Percentiles rank a stretch among this genome's conserved stretches.
phyloP scores from a whole-genome alignment of 495 filamentous ascomycete species.

The Aspergillus heteromorphus region DNA sequence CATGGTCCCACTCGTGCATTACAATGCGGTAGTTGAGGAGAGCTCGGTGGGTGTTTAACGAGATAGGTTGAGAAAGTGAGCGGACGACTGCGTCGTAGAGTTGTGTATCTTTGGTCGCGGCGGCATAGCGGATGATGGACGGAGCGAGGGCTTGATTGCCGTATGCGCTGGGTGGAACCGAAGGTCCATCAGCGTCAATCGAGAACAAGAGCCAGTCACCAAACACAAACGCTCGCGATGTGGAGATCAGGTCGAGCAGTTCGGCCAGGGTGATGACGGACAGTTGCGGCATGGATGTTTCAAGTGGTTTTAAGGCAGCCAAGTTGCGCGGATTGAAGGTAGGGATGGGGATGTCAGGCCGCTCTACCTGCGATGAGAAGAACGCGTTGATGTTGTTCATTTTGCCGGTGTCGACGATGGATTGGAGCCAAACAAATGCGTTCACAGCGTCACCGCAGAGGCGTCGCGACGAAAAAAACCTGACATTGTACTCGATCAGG shows the following conservation, averaged over 20 bases:
- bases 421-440: conserved; percentile 31
- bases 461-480: conserved; percentile 18
- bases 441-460: conserved; percentile 27
- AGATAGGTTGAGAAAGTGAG: conserved; percentile 32
- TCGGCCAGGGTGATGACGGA: conserved; percentile 43
- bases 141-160: conserved; percentile 43
- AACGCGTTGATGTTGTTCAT: conserved; percentile 33
- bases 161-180: conserved; percentile 46
- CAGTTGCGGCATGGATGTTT: conserved; percentile 40
- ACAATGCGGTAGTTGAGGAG: conserved; percentile 47
- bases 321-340: conserved; percentile 17
- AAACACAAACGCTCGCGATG: conserved; percentile 40
- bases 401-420: conserved; percentile 36
- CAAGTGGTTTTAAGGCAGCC: conserved; percentile 13
- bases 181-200: conserved; percentile 51
- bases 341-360: conserved; percentile 10
- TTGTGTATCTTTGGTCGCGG: conserved; percentile 41
- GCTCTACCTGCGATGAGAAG: conserved; percentile 21
- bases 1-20: conserved; percentile 43
- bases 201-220: conserved; percentile 53
- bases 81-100: conserved; percentile 43
- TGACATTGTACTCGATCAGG: conserved; percentile 34
- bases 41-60: conserved; percentile 42
- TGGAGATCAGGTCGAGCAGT: conserved; percentile 50
- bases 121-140: conserved; percentile 54